Percentiles rank a stretch among this genome's conserved stretches.
Evolutionary conservation across 2,329 filamentous ascomycete species (phyloP).

Genomic region (Byssothecium circinans): DNA sequence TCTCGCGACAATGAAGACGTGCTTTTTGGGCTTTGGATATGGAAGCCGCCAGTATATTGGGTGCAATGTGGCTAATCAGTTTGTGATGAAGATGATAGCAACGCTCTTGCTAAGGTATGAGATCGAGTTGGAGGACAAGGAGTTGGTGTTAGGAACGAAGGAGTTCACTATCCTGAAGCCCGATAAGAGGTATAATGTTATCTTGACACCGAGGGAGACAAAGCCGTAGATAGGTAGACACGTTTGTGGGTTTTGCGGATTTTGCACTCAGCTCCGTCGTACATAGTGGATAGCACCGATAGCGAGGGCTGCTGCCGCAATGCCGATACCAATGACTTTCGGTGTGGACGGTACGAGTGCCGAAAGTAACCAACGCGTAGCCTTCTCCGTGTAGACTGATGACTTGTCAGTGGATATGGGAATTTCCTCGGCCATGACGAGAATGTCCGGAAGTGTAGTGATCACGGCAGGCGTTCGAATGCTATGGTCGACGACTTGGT

Average conservation of each 20-base stretch:
- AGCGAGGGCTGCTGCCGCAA: neutral
- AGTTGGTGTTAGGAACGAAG: constrained; percentile 15
- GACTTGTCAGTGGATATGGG: too few species aligned
- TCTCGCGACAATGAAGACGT: constrained; percentile 15
- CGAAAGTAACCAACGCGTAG: neutral
- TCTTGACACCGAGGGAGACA: constrained; percentile 1
- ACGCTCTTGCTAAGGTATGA: constrained; percentile 14
- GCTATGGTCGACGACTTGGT: too few species aligned
- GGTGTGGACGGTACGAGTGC: neutral
- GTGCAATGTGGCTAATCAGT: constrained; percentile 17
- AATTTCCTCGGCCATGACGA: too few species aligned
- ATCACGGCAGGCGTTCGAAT: too few species aligned
- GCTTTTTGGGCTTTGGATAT: constrained; percentile 17
- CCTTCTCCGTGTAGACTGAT: too few species aligned
- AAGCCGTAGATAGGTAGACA: neutral
- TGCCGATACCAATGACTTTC: neutral
- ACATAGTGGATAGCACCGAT: neutral
- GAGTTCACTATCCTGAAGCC: constrained; percentile 21
- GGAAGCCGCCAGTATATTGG: constrained; percentile 20
- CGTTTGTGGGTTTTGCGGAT: too few species aligned
- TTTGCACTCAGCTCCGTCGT: neutral
- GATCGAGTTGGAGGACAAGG: constrained; percentile 11
- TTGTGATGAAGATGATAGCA: constrained; percentile 19
- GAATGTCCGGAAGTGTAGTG: too few species aligned
- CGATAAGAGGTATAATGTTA: constrained; percentile 13